Conservation (phyloP, 2,329 filamentous ascomycete genomes). For the Ophiocordyceps camponoti-rufipedis region DNA sequence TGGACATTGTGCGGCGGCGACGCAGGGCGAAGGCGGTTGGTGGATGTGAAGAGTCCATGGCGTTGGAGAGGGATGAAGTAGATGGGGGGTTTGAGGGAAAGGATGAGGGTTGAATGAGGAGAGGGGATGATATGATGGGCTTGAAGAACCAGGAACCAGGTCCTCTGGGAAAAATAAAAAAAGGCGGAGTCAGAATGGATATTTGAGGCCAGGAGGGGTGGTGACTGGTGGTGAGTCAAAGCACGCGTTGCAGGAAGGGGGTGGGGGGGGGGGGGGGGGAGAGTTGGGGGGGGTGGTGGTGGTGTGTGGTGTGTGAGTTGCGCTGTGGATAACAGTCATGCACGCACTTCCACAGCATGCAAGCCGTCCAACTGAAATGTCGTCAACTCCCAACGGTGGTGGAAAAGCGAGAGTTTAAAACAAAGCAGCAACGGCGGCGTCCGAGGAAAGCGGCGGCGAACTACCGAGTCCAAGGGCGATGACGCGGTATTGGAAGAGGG, state of each 20-base stretch:
- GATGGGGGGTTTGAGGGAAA: conserved; percentile 8
- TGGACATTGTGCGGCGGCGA: conserved; percentile 59
- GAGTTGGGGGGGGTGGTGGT: background rate
- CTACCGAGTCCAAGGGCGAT: too few species aligned
- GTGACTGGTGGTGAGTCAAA: background rate
- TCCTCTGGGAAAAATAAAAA: background rate
- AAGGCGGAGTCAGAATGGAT: conserved; percentile 5
- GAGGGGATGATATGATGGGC: conserved; percentile 3
- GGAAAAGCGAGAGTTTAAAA: background rate
- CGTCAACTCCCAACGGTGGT: too few species aligned
- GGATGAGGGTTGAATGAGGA: conserved; percentile 2
- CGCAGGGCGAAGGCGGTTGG: conserved; percentile 7
- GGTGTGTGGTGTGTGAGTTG: too few species aligned
- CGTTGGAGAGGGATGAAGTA: conserved; percentile 8
- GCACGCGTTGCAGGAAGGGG: background rate
- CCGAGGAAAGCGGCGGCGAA: too few species aligned
- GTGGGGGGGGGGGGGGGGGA: too few species aligned
- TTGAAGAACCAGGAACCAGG: background rate
- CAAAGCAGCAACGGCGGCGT: too few species aligned
- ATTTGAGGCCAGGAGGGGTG: background rate
- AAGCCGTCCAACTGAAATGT: background rate
- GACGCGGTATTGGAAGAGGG: too few species aligned
- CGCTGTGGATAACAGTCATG: background rate
- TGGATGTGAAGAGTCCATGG: conserved; percentile 6
- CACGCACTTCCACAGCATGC: background rate